phyloP scores from a whole-genome alignment of 352 stramenopile genomes.

The Phytophthora meadii region DNA sequence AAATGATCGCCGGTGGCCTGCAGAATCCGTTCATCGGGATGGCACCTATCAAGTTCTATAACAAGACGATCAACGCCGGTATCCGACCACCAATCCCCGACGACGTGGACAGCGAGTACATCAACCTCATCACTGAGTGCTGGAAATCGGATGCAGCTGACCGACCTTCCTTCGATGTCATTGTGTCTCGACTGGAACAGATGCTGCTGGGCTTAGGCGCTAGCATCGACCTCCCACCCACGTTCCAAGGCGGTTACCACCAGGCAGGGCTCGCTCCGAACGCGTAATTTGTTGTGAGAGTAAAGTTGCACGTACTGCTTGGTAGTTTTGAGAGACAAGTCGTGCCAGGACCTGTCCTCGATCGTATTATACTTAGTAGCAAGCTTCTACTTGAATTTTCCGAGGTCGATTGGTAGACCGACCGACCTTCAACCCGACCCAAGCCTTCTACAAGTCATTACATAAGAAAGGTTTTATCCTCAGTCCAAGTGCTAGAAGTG shows the following conservation, averaged over 20 bases:
- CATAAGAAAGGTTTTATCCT: too few species aligned
- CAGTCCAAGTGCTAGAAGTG: too few species aligned
- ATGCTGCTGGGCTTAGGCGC: conserved; percentile 76
- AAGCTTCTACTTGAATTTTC: conserved; percentile 6
- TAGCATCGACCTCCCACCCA: conserved; percentile 85
- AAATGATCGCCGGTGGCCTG: conserved; percentile 84
- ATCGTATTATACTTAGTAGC: conserved; percentile 42
- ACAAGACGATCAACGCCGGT: conserved; percentile 84
- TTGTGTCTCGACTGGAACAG: conserved; percentile 76
- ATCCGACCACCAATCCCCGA: conserved; percentile 79
- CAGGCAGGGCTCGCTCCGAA: conserved; percentile 43
- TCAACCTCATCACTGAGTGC: conserved; percentile 81
- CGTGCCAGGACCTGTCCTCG: conserved; percentile 36
- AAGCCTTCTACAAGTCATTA: too few species aligned
- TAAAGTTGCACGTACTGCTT: conserved; percentile 27
- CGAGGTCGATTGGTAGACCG: too few species aligned
- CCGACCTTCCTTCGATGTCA: conserved; percentile 79
- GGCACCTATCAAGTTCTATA: conserved; percentile 92
- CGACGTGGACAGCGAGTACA: conserved; percentile 72
- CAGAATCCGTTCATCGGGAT: conserved; percentile 91
- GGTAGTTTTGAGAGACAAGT: conserved; percentile 48
- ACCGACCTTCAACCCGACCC: too few species aligned
- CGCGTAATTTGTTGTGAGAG: conserved; percentile 37
- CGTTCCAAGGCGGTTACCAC: conserved; percentile 88
- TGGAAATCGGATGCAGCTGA: conserved; percentile 83